These are phyloP conservation scores for Fraxinus sp. DNA, from an alignment of 305 asterid species.

Conservation along the genomic window DNA sequence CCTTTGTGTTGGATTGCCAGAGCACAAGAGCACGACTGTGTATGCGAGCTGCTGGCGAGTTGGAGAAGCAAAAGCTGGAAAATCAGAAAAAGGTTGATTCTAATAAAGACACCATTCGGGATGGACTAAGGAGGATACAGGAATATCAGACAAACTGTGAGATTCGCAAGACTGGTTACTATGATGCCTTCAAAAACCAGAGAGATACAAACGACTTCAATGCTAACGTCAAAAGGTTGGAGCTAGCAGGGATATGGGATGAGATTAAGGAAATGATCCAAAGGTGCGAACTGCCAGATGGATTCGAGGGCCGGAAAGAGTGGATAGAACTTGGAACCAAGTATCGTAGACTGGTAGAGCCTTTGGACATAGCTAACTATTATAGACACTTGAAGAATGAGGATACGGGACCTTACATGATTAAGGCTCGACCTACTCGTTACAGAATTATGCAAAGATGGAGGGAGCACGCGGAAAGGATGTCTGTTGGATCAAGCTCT, in stretches of 20 bases:
- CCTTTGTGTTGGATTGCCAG: constrained; percentile 35
- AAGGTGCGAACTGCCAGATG: constrained; percentile 75
- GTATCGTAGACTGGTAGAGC: constrained; percentile 69
- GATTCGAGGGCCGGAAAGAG: constrained; percentile 70
- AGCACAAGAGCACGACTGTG: constrained; percentile 69
- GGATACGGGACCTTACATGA: constrained; percentile 84
- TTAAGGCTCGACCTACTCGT: constrained; percentile 66
- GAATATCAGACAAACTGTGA: constrained; percentile 69
- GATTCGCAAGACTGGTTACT: constrained; percentile 67
- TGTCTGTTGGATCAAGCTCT: constrained; percentile 35
- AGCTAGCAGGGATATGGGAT: constrained; percentile 78
- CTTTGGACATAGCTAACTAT: constrained; percentile 86
- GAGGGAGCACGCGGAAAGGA: constrained; percentile 68
- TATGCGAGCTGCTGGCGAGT: constrained; percentile 83
- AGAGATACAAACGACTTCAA: constrained; percentile 53
- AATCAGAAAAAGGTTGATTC: constrained; percentile 59
- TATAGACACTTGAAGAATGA: constrained; percentile 69
- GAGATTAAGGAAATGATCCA: constrained; percentile 72
- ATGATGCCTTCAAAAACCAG: constrained; percentile 73
- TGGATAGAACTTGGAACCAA: constrained; percentile 74
- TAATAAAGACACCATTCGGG: constrained; percentile 45
- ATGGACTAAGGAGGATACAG: constrained; percentile 51
- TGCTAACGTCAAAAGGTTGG: constrained; percentile 63
- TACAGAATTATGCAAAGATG: constrained; percentile 72
- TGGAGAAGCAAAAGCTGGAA: constrained; percentile 62